Evolutionary conservation across 768 basidiomycete species (phyloP), one percentile per base, ranked within the genome.

Genomic region (Russula dissimulans): DNA sequence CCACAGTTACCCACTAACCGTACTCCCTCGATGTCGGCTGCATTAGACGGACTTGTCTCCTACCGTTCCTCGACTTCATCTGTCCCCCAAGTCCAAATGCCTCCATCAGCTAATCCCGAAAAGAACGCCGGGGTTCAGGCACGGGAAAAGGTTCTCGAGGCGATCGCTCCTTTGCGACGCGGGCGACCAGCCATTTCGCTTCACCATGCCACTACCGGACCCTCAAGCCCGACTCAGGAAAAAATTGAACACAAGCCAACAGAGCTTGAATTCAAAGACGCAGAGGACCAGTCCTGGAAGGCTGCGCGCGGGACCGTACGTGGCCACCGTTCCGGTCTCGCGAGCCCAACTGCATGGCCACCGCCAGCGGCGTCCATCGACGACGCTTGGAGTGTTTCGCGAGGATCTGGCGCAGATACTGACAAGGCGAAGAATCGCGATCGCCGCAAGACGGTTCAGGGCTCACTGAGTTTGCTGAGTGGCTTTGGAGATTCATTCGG

Each of bases 161-260:
- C 87, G 12, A 86, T 90, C 57, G 84, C 85, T 36, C 87, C 89
- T 0, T 84, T 88, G 84, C 81, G 87, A 42, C 76, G 87, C 38
- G 89, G 87, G 17, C 78, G 87, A 26, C 86, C 87, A 3, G 69
- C 56, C 17, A 57, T 52, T 26, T 57, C 61, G 11, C 61, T 62
- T 41, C 61, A 62, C 26, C 64, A 38, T 53, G 57, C 63, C 2
- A 62, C 64, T 0, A 69, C 69, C 4, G 69, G 68, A 1, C 67
- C 71, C 8, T 47, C 66, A 3, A 73, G 72, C 46, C 71, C 72
- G 11, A 60, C 61, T 54, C 69, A 51, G 67, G 59, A 66, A 36
- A 57, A 51, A 52, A 22, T 34, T 12, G 60, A 60, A 51, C 54
- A 39, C 52, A 56, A 54, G 41, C 17, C 50, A 42, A 22, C 59